Conservation (phyloP, 2,329 filamentous ascomycete genomes). For the Coniochaeta sp. region DNA sequence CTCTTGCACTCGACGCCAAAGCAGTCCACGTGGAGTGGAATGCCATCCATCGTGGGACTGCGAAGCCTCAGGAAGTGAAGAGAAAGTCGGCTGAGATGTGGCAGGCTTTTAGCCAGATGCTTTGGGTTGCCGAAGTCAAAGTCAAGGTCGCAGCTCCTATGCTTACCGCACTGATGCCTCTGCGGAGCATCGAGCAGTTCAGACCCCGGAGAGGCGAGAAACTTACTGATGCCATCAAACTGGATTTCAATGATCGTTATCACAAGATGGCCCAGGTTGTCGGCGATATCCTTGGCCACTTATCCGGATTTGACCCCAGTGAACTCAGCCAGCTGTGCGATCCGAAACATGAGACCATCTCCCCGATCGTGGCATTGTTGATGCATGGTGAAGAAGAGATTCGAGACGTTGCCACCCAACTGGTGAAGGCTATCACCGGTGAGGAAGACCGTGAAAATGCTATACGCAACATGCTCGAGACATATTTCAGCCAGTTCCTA, state of each 20-base stretch:
- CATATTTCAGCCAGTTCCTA: conserved; percentile 36
- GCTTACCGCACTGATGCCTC: conserved; percentile 59
- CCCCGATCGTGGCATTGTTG: conserved; percentile 69
- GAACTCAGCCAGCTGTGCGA: conserved; percentile 65
- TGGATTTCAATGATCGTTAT: conserved; percentile 64
- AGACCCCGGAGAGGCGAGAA: conserved; percentile 41
- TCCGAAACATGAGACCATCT: conserved; percentile 54
- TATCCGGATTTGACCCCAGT: conserved; percentile 66
- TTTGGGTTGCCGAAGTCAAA: conserved; percentile 50
- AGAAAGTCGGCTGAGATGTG: conserved; percentile 71
- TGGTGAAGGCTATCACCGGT: conserved; percentile 75
- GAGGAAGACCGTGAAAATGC: conserved; percentile 49
- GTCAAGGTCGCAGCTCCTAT: conserved; percentile 69
- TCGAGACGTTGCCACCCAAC: conserved; percentile 70
- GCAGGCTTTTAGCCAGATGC: conserved; percentile 64
- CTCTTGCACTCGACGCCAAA: conserved; percentile 64
- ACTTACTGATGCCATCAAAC: conserved; percentile 38
- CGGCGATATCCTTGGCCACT: conserved; percentile 65
- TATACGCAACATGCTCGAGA: conserved; percentile 35
- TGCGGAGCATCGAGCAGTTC: conserved; percentile 73
- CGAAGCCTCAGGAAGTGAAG: conserved; percentile 59
- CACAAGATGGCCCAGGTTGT: conserved; percentile 47
- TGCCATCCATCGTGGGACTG: conserved; percentile 51
- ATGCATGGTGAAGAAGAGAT: conserved; percentile 75
- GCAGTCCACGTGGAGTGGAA: conserved; percentile 62